Evolutionary conservation across 345 rosid species (phyloP).

Genomic region (Syzygium grande): DNA sequence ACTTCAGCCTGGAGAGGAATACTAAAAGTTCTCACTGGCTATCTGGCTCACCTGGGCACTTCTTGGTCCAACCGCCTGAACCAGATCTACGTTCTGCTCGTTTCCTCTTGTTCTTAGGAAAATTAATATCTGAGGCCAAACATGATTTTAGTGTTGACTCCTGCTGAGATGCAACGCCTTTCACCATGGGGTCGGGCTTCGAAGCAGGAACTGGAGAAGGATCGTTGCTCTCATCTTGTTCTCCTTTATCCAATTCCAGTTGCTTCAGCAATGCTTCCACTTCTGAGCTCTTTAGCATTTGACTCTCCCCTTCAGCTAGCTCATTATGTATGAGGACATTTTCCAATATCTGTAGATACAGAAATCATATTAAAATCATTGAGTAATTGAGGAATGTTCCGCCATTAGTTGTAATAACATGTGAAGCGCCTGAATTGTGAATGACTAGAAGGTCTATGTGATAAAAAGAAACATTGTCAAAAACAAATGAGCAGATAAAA

Average conservation of each 20-base stretch:
- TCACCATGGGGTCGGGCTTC: slow-evolving; percentile 19
- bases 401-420: neutral
- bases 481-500: neutral
- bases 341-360: slow-evolving; percentile 43
- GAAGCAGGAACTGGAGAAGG: slow-evolving; percentile 23
- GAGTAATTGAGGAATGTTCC: neutral
- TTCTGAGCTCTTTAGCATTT: slow-evolving; percentile 21
- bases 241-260: slow-evolving; percentile 30
- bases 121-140: slow-evolving; percentile 56
- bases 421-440: neutral
- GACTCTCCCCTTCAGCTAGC: slow-evolving; percentile 39
- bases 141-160: slow-evolving; percentile 55
- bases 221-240: slow-evolving; percentile 45
- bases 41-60: slow-evolving; percentile 57
- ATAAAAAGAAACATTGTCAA: neutral
- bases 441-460: neutral
- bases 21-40: slow-evolving; percentile 35
- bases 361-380: neutral
- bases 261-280: slow-evolving; percentile 18
- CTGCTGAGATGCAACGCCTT: slow-evolving; percentile 12
- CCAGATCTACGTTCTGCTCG: slow-evolving; percentile 83
- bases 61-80: slow-evolving; percentile 61
- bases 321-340: slow-evolving; percentile 43
- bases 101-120: slow-evolving; percentile 79
- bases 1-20: neutral